Evolutionary conservation across 108 stramenopile genomes (phyloP).

Genomic region (Pseudonitzschia delicatissima): DNA sequence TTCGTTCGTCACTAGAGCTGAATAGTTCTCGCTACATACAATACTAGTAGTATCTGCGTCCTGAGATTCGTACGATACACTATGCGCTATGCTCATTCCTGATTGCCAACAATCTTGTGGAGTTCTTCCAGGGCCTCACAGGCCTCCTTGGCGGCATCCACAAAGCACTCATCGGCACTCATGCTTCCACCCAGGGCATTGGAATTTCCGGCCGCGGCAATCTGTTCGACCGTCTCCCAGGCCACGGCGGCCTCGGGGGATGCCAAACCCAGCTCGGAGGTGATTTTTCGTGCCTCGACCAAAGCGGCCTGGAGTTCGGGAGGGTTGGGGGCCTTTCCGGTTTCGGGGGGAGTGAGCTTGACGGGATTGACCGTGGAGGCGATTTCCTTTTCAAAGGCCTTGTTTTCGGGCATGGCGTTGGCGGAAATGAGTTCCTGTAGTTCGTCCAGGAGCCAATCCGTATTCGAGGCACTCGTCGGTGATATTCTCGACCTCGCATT

Average conservation of each 20-base stretch:
- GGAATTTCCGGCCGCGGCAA: conserved; percentile 34
- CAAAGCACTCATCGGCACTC: conserved; percentile 41
- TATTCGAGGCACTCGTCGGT: conserved; percentile 32
- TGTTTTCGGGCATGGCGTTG: background rate
- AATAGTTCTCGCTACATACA: too few species aligned
- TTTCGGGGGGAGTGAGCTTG: conserved; percentile 21
- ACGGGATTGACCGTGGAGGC: conserved; percentile 21
- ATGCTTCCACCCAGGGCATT: conserved; percentile 30
- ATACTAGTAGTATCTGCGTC: too few species aligned
- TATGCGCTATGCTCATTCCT: too few species aligned
- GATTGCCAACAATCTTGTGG: conserved; percentile 23
- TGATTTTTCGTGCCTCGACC: conserved; percentile 48
- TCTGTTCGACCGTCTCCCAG: conserved; percentile 81
- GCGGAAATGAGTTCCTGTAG: conserved; percentile 9
- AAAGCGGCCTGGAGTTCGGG: conserved; percentile 46
- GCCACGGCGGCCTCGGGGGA: conserved; percentile 69
- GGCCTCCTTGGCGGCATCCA: conserved; percentile 42
- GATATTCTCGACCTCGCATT: conserved; percentile 18
- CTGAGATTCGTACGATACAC: too few species aligned
- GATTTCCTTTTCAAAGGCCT: conserved; percentile 13
- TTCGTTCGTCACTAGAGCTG: too few species aligned
- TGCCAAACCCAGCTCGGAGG: conserved; percentile 42
- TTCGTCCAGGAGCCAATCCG: conserved; percentile 19
- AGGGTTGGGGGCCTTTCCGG: background rate
- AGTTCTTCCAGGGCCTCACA: conserved; percentile 50